phyloP scores from a whole-genome alignment of 1,284 basidiomycete species.

The Anthracocystis walkeri region DNA sequence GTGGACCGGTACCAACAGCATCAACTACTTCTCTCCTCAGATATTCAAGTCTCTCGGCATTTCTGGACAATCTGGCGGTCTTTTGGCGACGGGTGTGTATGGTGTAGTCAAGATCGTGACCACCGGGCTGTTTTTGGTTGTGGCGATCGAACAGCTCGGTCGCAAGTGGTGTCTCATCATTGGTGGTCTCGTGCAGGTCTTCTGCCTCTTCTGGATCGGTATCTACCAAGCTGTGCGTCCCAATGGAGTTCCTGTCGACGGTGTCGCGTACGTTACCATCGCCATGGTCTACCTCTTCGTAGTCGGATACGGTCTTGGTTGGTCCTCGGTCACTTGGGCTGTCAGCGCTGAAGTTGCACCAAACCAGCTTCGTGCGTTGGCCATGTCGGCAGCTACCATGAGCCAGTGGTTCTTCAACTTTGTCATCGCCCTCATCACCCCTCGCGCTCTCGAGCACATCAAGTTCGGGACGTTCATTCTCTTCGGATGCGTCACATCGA shows the following conservation, averaged over 20 bases:
- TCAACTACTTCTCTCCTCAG: conserved; percentile 57
- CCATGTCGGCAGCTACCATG: conserved; percentile 58
- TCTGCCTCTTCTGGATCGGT: conserved; percentile 45
- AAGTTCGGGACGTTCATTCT: conserved; percentile 64
- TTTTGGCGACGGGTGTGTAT: conserved; percentile 54
- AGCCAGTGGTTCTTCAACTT: conserved; percentile 64
- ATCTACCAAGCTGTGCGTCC: conserved; percentile 51
- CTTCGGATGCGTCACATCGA: conserved; percentile 54
- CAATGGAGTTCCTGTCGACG: conserved; percentile 32
- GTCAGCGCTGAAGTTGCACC: conserved; percentile 65
- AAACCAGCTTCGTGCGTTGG: conserved; percentile 66
- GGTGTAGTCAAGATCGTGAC: conserved; percentile 51
- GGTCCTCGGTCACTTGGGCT: conserved; percentile 53
- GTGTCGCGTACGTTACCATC: conserved; percentile 41
- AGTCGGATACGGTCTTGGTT: conserved; percentile 40
- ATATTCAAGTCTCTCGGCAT: conserved; percentile 63
- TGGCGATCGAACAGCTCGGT: conserved; percentile 52
- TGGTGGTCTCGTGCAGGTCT: conserved; percentile 46
- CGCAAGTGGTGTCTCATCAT: conserved; percentile 52
- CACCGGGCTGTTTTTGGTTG: conserved; percentile 39
- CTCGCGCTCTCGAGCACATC: conserved; percentile 61
- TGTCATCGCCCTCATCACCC: conserved; percentile 63
- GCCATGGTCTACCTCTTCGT: conserved; percentile 53
- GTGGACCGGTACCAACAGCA: conserved; percentile 48
- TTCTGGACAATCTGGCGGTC: conserved; percentile 45